A percentile compares a stretch with the other conserved stretches of the same genome.
Conservation (phyloP, 2,329 filamentous ascomycete genomes). For the Lachnellula occidentalis region DNA sequence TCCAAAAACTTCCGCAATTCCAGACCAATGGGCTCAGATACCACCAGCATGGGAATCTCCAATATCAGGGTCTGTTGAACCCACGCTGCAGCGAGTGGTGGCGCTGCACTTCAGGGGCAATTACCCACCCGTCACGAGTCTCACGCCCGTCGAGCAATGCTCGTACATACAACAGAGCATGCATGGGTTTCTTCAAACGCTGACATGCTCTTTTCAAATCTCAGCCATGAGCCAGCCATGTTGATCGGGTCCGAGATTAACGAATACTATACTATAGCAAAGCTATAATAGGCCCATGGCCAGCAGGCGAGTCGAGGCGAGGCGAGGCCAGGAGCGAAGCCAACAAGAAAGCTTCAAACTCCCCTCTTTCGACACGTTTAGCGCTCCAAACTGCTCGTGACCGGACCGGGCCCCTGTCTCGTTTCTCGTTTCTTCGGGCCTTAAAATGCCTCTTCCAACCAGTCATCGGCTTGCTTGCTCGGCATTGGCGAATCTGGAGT, state of each 20-base stretch:
- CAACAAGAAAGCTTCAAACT: constrained; percentile 4
- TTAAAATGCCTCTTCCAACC: constrained; percentile 4
- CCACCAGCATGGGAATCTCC: constrained; percentile 19
- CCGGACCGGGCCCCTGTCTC: constrained; percentile 13
- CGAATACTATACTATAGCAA: not conserved
- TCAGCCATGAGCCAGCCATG: constrained; percentile 13
- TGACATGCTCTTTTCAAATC: constrained; percentile 6
- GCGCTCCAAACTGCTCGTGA: constrained; percentile 22
- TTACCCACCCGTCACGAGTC: not conserved
- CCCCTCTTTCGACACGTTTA: constrained; percentile 14
- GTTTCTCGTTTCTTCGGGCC: not conserved
- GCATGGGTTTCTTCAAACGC: constrained; percentile 7
- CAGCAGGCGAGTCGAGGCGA: not conserved
- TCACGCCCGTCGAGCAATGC: not conserved
- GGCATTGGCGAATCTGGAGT: not conserved
- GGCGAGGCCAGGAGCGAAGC: not conserved
- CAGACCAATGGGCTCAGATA: constrained; percentile 16
- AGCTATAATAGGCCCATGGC: not conserved
- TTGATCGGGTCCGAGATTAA: not conserved
- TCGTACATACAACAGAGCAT: not conserved
- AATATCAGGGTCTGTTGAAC: not conserved
- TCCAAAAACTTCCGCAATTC: not conserved
- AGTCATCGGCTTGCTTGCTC: not conserved
- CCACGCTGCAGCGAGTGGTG: not conserved
- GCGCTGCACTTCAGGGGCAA: not conserved